Base-by-base conservation (phyloP, 371 early-diverging fungal genomes). In the Chytridium lagenaria region DNA sequence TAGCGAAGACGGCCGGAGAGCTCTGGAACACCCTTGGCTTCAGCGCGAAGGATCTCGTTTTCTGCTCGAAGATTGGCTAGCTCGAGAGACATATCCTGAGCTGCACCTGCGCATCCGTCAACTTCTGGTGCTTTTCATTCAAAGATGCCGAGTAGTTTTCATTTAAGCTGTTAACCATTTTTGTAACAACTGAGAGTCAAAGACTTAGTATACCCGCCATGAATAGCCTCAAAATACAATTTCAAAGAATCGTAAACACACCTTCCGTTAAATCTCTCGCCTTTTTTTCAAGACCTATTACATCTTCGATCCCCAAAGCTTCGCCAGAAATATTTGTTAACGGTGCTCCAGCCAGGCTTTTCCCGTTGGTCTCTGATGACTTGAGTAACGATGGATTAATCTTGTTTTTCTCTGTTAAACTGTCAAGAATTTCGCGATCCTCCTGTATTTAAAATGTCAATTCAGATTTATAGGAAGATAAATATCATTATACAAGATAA, bases 41-140 rank as follows among this genome's bases (percentile, higher is more conserved):
- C 84, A 22, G 75, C 44, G 30, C 87, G 84, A 30, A 83, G 82
- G 37, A 81, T 74, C 33, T 91, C 84, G 52, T 92, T 83, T 50
- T 85, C 83, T 37, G 84, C 84, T 23, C 92, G 87, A 1, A 90
- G 87, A 28, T 85, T 82, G 23, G 90, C 87, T 10, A 95, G 80
- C 72, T 93, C 90, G 44, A 78, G 71, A 0, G 90, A 89, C 1
- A 92, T 88, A 26, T 78, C 77, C 3, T 86, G 81, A 94, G 80
- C 50, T 89, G 85, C 19, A 77, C 80, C 76, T 89, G 88, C 26
- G 89, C 81, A n/a, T 84, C 83, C 31, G 82, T 83, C 26, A 93
- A 75, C 64, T 89, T 89, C n/a, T 49, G 34, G 39, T 92, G 89
- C 68, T 90, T 86, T 5, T 76, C 77, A 67, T 80, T 77, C 49